Conservation (phyloP, 805 yeast species). For the Hanseniaspora meyeri region DNA sequence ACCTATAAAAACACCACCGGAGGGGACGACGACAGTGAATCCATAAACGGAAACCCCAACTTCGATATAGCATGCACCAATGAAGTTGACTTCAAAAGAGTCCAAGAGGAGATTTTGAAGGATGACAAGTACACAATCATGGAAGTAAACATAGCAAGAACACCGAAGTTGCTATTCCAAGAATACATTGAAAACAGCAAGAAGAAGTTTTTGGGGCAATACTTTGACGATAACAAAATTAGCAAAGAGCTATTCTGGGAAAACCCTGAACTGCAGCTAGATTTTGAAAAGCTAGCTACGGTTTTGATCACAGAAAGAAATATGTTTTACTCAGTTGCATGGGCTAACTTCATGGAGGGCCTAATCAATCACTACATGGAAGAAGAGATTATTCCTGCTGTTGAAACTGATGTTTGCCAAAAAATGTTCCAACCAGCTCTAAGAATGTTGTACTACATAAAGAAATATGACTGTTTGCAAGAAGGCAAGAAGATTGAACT, state of each 20-base stretch:
- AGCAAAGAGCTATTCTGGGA: conserved; percentile 5
- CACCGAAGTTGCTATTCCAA: neutral
- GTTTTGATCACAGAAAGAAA: conserved; percentile 23
- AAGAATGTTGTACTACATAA: conserved; percentile 20
- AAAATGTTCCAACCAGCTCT: conserved; percentile 20
- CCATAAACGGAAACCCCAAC: neutral
- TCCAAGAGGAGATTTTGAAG: neutral
- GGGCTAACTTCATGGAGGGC: conserved; percentile 32
- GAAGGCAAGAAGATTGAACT: conserved; percentile 26
- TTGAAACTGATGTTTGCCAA: conserved; percentile 29
- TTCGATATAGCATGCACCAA: neutral
- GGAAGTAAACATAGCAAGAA: neutral
- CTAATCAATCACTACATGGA: conserved; percentile 29
- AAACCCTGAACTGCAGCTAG: conserved; percentile 5
- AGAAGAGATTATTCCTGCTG: conserved; percentile 26
- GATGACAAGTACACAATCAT: neutral
- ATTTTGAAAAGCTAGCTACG: conserved; percentile 21
- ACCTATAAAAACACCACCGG: neutral
- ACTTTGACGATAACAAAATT: neutral
- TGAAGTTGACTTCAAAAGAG: neutral
- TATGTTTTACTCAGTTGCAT: conserved; percentile 28
- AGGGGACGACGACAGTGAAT: neutral
- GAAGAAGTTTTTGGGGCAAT: conserved; percentile 6
- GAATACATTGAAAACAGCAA: neutral
- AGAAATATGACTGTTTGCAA: conserved; percentile 18